Evolutionary conservation across 1,139 yeast species (phyloP).

Genomic region (Saccharomycopsis hybrid): DNA sequence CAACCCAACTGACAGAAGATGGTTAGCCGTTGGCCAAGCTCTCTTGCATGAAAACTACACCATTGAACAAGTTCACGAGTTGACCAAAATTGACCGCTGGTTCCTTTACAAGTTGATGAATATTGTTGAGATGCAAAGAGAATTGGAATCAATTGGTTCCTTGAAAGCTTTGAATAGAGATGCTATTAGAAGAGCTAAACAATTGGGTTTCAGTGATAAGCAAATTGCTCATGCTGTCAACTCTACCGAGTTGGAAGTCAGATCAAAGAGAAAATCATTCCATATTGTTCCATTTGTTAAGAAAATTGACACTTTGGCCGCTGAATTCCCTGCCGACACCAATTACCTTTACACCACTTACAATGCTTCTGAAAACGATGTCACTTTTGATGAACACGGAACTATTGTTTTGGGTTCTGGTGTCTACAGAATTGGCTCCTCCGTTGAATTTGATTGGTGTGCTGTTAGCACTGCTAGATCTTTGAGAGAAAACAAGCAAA

Average conservation of each 20-base stretch:
- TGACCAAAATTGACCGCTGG: constrained; percentile 94
- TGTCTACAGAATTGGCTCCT: constrained; percentile 96
- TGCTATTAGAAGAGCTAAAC: constrained; percentile 73
- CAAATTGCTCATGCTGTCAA: constrained; percentile 79
- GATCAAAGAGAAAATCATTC: constrained; percentile 67
- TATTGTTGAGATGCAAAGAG: constrained; percentile 81
- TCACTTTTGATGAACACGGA: constrained; percentile 82
- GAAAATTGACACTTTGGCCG: constrained; percentile 95
- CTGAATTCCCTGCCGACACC: constrained; percentile 97
- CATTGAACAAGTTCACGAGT: constrained; percentile 85
- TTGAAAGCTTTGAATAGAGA: constrained; percentile 57
- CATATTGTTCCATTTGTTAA: constrained; percentile 91
- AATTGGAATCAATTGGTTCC: constrained; percentile 59
- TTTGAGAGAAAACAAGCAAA: constrained; percentile 76
- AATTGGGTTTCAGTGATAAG: constrained; percentile 90
- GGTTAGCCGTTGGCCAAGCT: constrained; percentile 98
- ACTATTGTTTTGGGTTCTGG: constrained; percentile 96
- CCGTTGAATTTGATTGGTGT: constrained; percentile 99
- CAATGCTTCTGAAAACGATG: constrained; percentile 83
- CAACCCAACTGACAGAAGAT: constrained; percentile 95
- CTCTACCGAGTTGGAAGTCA: constrained; percentile 67
- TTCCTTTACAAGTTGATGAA: constrained; percentile 87
- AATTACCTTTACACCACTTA: constrained; percentile 95
- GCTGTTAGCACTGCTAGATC: constrained; percentile 97
- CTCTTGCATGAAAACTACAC: constrained; percentile 81